phyloP scores from a whole-genome alignment of 1,284 basidiomycete species.

The Schizophyllum amplum region DNA sequence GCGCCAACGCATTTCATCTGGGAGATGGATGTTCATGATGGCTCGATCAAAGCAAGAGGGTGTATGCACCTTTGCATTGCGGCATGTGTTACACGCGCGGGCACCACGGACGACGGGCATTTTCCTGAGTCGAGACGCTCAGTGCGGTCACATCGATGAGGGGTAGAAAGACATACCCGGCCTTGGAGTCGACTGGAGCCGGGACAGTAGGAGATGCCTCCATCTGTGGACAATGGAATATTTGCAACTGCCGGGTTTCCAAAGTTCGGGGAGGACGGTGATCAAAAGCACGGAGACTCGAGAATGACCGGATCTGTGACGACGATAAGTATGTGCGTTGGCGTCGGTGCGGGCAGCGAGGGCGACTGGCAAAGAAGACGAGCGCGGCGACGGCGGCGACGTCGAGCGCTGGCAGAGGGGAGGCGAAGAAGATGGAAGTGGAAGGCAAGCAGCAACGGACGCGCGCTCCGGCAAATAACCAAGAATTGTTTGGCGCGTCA shows the following conservation, averaged over 20 bases:
- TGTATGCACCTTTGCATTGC: constrained; percentile 61
- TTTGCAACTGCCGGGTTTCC: constrained; percentile 20
- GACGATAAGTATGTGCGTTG: constrained; percentile 9
- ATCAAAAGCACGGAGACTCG: constrained; percentile 25
- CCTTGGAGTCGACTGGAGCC: not conserved
- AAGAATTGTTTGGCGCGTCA: constrained; percentile 18
- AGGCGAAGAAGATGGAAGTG: constrained; percentile 9
- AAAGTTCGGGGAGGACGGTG: constrained; percentile 26
- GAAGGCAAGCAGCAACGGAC: constrained; percentile 9
- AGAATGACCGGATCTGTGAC: not conserved
- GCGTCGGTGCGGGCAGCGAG: constrained; percentile 7
- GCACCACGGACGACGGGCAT: constrained; percentile 62
- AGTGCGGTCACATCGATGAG: not conserved
- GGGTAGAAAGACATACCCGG: not conserved
- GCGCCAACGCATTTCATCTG: constrained; percentile 86
- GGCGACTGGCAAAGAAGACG: constrained; percentile 7
- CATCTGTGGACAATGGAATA: not conserved
- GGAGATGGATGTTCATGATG: not conserved
- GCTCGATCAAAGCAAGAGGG: constrained; percentile 5
- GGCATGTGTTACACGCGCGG: constrained; percentile 74
- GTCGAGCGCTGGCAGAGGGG: constrained; percentile 9
- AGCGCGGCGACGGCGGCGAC: constrained; percentile 8
- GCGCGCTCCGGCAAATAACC: constrained; percentile 7
- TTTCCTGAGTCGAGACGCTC: constrained; percentile 24
- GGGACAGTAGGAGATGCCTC: not conserved